These are phyloP conservation scores for Cyclotella choctawhatcheeana DNA, from an alignment of 108 stramenopile genomes.

Conservation along the genomic window DNA sequence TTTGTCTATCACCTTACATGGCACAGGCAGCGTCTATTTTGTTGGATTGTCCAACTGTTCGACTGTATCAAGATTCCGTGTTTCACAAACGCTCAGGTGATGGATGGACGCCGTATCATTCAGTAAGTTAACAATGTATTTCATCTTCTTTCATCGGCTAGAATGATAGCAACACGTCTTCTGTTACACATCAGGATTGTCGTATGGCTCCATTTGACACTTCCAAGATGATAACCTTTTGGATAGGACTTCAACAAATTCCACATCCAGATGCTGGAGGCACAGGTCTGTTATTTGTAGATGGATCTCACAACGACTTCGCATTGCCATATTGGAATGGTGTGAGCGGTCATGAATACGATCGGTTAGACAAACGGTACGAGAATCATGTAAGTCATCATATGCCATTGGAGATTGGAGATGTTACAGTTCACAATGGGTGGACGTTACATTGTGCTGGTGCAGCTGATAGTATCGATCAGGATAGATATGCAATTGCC, in stretches of 20 bases:
- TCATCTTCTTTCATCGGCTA: too few species aligned
- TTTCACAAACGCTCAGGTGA: conserved; percentile 81
- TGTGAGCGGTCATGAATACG: conserved; percentile 53
- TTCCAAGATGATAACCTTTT: conserved; percentile 83
- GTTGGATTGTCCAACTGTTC: conserved; percentile 67
- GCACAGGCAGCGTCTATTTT: conserved; percentile 62
- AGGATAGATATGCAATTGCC: conserved; percentile 78
- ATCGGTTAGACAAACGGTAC: conserved; percentile 68
- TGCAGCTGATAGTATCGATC: conserved; percentile 35
- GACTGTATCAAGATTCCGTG: conserved; percentile 86
- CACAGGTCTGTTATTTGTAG: conserved; percentile 73
- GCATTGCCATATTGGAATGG: conserved; percentile 89
- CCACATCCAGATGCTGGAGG: conserved; percentile 57
- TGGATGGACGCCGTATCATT: conserved; percentile 89
- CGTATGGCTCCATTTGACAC: conserved; percentile 92
- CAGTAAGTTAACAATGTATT: conserved; percentile 3
- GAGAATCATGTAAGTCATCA: conserved; percentile 53
- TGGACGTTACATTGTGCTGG: conserved; percentile 89
- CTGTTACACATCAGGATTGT: conserved; percentile 49
- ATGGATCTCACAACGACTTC: conserved; percentile 79
- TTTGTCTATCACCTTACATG: conserved; percentile 55
- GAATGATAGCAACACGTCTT: not conserved
- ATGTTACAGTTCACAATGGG: conserved; percentile 82
- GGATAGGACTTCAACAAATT: conserved; percentile 80
- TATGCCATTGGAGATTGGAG: conserved; percentile 79